Base-by-base conservation (phyloP, 805 yeast genomes). In the Jamesozyma gamospora region DNA sequence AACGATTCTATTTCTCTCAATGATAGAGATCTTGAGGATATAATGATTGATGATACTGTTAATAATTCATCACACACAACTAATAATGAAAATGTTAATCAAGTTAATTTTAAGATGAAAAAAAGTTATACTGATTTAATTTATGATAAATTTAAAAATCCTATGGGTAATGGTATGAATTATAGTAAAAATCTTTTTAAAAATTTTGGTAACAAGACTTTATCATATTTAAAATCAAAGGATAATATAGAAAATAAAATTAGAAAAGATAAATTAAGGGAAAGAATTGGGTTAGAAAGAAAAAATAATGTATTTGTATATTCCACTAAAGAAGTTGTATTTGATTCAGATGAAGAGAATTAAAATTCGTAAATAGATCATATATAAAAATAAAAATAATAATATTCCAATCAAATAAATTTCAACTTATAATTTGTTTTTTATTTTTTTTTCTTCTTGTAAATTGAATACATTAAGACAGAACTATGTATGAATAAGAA, bases 171-270 rank as follows among this genome's bases (percentile, higher is more conserved):
- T 1, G 51, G 75, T 31, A 47, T 70, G 28, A 58, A 63, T 42
- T 56, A 71, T 36, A 72, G 81, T 1, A 81, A 75, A 53, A 67
- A 65, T 28, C 62, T 74, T 14, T 73, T 77, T 37, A 72, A 75
- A 12, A 71, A 74, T 35, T 77, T 78, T n/a, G 59, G 77, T 47
- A 76, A 78, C 4, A 76, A 79, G 1, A 53, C 76, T 35, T 70
- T 79, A 0, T 68, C 70, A 38, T 39, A 63, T 30, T 59, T 51
- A 5, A 46, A 47, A 28, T 55, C 58, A 1, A 52, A 40, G 18
- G 49, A 44, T 24, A 21, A 28, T 3, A 50, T 50, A 18, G 50
- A 56, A 14, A 41, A 42, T 12, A 41, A 36, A 5, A 25, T 27
- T 21, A 43, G 51, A 35, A 50, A 51, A 44, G 48, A 51, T 30